A percentile compares a stretch with the other conserved stretches of the same genome.
These are phyloP conservation scores for Cyclocybe cylindracea DNA, from an alignment of 768 basidiomycete genomes.

Conservation along the genomic window DNA sequence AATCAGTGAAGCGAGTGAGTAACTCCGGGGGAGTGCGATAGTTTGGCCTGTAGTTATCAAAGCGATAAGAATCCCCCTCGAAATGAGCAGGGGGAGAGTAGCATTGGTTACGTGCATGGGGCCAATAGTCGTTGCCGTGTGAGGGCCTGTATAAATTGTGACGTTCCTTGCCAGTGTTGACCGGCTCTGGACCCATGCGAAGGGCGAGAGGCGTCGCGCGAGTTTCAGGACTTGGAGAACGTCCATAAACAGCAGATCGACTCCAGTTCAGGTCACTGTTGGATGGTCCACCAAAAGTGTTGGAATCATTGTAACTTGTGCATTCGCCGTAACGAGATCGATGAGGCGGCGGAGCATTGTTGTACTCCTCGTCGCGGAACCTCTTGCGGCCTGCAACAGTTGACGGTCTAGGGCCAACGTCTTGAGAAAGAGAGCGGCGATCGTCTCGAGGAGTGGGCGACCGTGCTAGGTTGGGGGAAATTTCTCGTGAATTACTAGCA, in stretches of 20 bases:
- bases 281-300: background rate
- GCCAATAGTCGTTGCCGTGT: too few species aligned
- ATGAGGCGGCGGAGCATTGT: constrained; percentile 17
- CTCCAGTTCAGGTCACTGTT: constrained; percentile 14
- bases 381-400: constrained; percentile 13
- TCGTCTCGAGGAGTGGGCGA: background rate
- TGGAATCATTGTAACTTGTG: background rate
- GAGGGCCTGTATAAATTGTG: too few species aligned
- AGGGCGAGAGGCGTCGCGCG: constrained; percentile 1
- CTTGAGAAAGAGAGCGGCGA: background rate
- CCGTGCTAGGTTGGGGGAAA: constrained; percentile 7
- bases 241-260: constrained; percentile 16
- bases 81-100: background rate
- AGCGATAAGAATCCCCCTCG: background rate
- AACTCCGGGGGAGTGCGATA: constrained; percentile 8
- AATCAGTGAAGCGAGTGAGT: constrained; percentile 18
- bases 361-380: constrained; percentile 15
- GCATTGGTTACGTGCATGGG: background rate
- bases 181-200: constrained; percentile 11
- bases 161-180: constrained; percentile 3
- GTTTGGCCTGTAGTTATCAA: background rate
- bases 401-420: background rate
- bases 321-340: constrained; percentile 15
- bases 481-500: constrained; percentile 8
- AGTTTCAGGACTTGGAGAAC: constrained; percentile 22